phyloP scores from a whole-genome alignment of 805 yeast species.

The Saccharomycopsis fodiens region DNA sequence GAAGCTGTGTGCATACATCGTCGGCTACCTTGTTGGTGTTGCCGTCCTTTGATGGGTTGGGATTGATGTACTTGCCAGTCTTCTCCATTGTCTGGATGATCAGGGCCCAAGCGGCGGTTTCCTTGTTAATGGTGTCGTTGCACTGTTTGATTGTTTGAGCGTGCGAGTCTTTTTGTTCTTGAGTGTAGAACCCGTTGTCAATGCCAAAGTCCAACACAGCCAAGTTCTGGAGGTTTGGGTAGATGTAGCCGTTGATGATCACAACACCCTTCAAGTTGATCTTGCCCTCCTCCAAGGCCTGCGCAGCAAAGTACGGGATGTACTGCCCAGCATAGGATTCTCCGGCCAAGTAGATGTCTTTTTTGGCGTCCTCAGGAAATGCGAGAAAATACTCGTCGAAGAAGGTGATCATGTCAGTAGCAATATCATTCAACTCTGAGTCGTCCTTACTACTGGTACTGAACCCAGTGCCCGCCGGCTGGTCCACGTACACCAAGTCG shows the following conservation, averaged over 20 bases:
- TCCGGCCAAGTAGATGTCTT: slow-evolving; percentile 63
- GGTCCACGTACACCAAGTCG: slow-evolving; percentile 65
- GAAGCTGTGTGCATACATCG: slow-evolving; percentile 1
- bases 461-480: slow-evolving; percentile 75
- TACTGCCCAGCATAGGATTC: slow-evolving; percentile 86
- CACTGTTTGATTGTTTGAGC: slow-evolving; percentile 3
- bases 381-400: slow-evolving; percentile 45
- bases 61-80: slow-evolving; percentile 16
- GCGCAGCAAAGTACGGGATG: slow-evolving; percentile 60
- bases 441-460: slow-evolving; percentile 47
- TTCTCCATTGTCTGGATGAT: background rate
- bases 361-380: slow-evolving; percentile 49
- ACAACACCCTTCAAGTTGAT: slow-evolving; percentile 45
- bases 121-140: slow-evolving; percentile 30
- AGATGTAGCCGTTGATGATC: slow-evolving; percentile 75
- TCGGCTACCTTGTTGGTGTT: slow-evolving; percentile 12
- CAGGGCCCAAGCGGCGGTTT: slow-evolving; percentile 5
- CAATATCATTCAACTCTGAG: slow-evolving; percentile 36
- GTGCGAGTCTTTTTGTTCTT: slow-evolving; percentile 12
- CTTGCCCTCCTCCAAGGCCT: slow-evolving; percentile 22
- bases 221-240: slow-evolving; percentile 61
- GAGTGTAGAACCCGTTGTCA: slow-evolving; percentile 30
- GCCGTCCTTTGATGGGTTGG: slow-evolving; percentile 1
- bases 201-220: slow-evolving; percentile 54
- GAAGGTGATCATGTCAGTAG: slow-evolving; percentile 44